Evolutionary conservation across 805 yeast genomes (phyloP).

Genomic region (Wickerhamomyces subpelliculosus): DNA sequence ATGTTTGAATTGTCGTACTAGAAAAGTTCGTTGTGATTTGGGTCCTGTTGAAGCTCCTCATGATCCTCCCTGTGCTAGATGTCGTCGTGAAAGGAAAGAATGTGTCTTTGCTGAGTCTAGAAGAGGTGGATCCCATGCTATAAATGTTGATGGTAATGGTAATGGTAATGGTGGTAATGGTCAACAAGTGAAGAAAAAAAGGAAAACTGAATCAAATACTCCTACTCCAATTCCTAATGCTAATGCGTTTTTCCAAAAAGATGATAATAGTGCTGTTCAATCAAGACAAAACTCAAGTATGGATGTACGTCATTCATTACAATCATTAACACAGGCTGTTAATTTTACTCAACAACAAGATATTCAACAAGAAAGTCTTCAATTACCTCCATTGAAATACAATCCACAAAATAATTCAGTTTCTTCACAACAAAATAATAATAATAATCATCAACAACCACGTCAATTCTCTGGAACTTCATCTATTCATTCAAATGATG

Average conservation of each 20-base stretch:
- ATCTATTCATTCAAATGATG: too few relatives aligned
- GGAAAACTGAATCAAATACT: conserved; percentile 5
- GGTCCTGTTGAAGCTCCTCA: conserved; percentile 68
- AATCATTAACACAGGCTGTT: background rate
- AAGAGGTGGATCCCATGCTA: conserved; percentile 54
- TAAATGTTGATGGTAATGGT: too few relatives aligned
- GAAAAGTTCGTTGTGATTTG: conserved; percentile 82
- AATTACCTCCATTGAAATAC: background rate
- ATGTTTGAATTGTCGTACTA: conserved; percentile 75
- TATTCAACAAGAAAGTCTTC: background rate
- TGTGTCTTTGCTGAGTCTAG: conserved; percentile 64
- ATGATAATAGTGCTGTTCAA: too few relatives aligned
- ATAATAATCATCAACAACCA: too few relatives aligned
- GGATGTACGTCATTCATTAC: background rate
- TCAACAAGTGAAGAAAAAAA: conserved; percentile 22
- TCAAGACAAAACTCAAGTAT: background rate
- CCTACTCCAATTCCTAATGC: background rate
- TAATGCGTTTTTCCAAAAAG: too few relatives aligned
- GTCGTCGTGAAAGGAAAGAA: conserved; percentile 73
- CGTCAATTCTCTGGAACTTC: too few relatives aligned
- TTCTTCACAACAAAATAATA: too few relatives aligned
- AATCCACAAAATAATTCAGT: too few relatives aligned
- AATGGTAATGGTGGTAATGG: conserved; percentile 4
- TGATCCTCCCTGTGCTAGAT: conserved; percentile 80
- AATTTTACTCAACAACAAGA: background rate